Evolutionary conservation across 345 rosid genomes (phyloP), one percentile per base, ranked within the genome.

Genomic region (Toxicodendron radicans): DNA sequence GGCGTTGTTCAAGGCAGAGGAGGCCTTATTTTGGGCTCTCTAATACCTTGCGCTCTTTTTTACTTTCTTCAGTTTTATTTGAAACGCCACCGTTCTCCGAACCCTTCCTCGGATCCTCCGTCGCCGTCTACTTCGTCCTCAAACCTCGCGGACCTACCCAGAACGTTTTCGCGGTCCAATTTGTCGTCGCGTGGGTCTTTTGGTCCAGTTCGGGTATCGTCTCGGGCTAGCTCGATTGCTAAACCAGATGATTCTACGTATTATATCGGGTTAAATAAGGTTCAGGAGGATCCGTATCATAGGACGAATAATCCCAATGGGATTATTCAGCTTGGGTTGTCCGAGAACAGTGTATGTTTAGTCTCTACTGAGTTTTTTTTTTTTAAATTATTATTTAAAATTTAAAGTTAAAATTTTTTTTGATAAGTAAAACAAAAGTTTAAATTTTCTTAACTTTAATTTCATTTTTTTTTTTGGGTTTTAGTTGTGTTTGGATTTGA

Each of bases 401-500:
- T n/a, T n/a, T n/a, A n/a, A 58, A 10, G 21, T 69, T 54, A 38
- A 23, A 49, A n/a, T 27, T 27, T 27, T 76, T 67, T 6, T 46
- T 35, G 13, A n/a, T n/a, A n/a, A n/a, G n/a, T n/a, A n/a, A n/a
- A n/a, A n/a, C n/a, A n/a, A n/a, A n/a, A n/a, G 21, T 72, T 38
- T 43, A 10, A 4, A 16, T 60, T 62, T 17, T 18, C 35, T 43
- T 9, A 20, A 58, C n/a, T 16, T 21, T 66, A 4, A 5, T 20
- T 8, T 58, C 52, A 12, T 7, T 12, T 9, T 76, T 64, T 17
- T 72, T 56, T 51, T 5, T 51, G 56, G 60, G 67, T 57, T 76
- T 73, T 74, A 95, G 99, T 78, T 91, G 80, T 88, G 94, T 80
- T 87, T 92, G 72, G 98, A 92, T 87, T 91, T 95, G 91, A 86